These are phyloP conservation scores for Pythium angustatum DNA, from an alignment of 352 stramenopile genomes.

Conservation along the genomic window DNA sequence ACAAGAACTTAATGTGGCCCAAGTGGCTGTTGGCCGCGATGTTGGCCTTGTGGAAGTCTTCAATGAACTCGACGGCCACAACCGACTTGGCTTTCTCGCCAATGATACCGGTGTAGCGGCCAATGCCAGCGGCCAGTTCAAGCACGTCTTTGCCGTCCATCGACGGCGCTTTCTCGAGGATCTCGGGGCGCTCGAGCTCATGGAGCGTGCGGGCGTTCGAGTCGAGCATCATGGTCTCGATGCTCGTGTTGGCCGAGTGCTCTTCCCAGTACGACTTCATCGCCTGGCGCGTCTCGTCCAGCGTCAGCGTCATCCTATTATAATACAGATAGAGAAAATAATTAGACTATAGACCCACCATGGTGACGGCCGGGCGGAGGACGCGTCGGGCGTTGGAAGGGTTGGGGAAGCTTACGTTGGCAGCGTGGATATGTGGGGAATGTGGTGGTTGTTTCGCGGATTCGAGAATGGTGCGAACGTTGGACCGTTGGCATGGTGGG, in stretches of 20 bases:
- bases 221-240: slow-evolving; percentile 88
- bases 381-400: not conserved
- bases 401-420: slow-evolving; percentile 21
- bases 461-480: slow-evolving; percentile 18
- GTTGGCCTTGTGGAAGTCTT: slow-evolving; percentile 63
- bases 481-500: no score
- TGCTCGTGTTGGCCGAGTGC: slow-evolving; percentile 62
- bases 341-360: not conserved
- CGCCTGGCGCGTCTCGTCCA: slow-evolving; percentile 50
- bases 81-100: slow-evolving; percentile 30
- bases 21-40: slow-evolving; percentile 40
- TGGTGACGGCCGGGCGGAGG: slow-evolving; percentile 4
- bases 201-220: slow-evolving; percentile 74
- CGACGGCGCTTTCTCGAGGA: slow-evolving; percentile 63
- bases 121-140: slow-evolving; percentile 32
- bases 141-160: slow-evolving; percentile 42
- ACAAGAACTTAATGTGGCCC: slow-evolving; percentile 65
- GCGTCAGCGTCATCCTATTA: slow-evolving; percentile 45
- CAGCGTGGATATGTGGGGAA: slow-evolving; percentile 4
- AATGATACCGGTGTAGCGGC: slow-evolving; percentile 41
- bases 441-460: slow-evolving; percentile 12
- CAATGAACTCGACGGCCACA: slow-evolving; percentile 34
- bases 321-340: not conserved
- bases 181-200: slow-evolving; percentile 76
- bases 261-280: slow-evolving; percentile 87